These are phyloP conservation scores for Leccinum subtestaceum DNA, from an alignment of 768 basidiomycete genomes.

Conservation along the genomic window DNA sequence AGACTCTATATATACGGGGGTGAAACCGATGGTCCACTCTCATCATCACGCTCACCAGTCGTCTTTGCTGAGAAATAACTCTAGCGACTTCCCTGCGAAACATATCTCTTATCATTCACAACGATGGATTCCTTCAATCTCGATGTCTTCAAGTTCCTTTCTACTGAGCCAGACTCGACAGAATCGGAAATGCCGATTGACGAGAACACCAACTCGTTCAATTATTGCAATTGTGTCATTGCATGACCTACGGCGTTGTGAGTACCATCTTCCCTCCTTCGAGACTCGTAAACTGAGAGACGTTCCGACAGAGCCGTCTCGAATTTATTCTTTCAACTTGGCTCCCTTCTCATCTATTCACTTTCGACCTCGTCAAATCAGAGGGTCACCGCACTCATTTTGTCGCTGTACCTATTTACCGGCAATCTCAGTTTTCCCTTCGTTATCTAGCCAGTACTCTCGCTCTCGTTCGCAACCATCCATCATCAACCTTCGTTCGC, in stretches of 20 bases:
- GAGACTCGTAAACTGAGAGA: not conserved
- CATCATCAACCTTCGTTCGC: conserved; percentile 19
- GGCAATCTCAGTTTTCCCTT: not conserved
- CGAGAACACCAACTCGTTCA: not conserved
- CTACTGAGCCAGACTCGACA: not conserved
- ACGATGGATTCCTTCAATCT: conserved; percentile 21
- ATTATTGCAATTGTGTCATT: conserved; percentile 14
- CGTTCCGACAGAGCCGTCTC: not conserved
- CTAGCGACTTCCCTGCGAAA: conserved; percentile 7
- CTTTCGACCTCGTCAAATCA: not conserved
- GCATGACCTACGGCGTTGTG: conserved; percentile 17
- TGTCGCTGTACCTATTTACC: not conserved
- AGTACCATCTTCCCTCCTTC: conserved; percentile 1
- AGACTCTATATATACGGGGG: conserved; percentile 12
- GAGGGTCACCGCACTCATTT: not conserved
- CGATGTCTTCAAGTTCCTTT: not conserved
- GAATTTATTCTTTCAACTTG: not conserved
- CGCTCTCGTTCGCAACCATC: conserved; percentile 1
- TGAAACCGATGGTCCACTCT: not conserved
- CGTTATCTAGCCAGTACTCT: conserved; percentile 7
- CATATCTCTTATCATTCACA: not conserved
- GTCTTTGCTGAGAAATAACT: conserved; percentile 5
- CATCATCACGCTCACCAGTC: conserved; percentile 3
- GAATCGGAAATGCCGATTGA: conserved; percentile 14
- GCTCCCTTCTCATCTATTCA: not conserved